Percentiles rank a stretch among this genome's conserved stretches.
Evolutionary conservation across 306 rosid species (phyloP).

Genomic region (Trifolium dubium): DNA sequence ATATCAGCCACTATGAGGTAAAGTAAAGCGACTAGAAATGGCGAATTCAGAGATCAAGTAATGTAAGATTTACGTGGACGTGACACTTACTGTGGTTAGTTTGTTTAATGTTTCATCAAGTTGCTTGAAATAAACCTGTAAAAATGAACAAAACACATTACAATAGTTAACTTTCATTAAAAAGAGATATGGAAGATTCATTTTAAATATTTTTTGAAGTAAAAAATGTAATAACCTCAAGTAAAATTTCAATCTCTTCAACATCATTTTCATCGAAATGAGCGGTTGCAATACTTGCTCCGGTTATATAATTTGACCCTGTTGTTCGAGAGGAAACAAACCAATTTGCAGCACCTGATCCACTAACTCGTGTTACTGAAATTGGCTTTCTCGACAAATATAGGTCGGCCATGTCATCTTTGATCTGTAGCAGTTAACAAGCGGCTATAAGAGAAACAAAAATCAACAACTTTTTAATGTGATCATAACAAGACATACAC

Average conservation of each 20-base stretch:
- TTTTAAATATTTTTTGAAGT: neutral
- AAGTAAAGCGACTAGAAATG: neutral
- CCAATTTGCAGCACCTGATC: constrained; percentile 66
- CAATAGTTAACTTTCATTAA: constrained; percentile 5
- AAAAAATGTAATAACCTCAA: constrained; percentile 62
- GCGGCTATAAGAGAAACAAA: constrained; percentile 42
- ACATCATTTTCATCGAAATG: constrained; percentile 83
- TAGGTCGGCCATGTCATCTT: constrained; percentile 96
- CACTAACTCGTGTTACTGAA: constrained; percentile 70
- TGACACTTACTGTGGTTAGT: constrained; percentile 65
- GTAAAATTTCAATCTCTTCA: constrained; percentile 89
- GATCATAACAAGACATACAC: too few relatives aligned
- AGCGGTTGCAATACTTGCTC: constrained; percentile 68
- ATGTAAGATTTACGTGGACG: neutral
- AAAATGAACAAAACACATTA: constrained; percentile 34
- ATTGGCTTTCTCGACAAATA: constrained; percentile 84
- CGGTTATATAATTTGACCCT: constrained; percentile 67
- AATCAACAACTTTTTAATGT: too few relatives aligned
- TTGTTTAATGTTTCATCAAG: constrained; percentile 80
- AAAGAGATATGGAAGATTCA: constrained; percentile 19
- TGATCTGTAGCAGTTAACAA: constrained; percentile 43
- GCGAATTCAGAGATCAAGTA: constrained; percentile 25
- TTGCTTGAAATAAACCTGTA: constrained; percentile 93
- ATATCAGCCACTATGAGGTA: neutral
- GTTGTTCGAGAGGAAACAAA: constrained; percentile 71